Evolutionary conservation across 441 rosid species (phyloP), one percentile per base, ranked within the genome.

Genomic region (Eruca vesicaria): DNA sequence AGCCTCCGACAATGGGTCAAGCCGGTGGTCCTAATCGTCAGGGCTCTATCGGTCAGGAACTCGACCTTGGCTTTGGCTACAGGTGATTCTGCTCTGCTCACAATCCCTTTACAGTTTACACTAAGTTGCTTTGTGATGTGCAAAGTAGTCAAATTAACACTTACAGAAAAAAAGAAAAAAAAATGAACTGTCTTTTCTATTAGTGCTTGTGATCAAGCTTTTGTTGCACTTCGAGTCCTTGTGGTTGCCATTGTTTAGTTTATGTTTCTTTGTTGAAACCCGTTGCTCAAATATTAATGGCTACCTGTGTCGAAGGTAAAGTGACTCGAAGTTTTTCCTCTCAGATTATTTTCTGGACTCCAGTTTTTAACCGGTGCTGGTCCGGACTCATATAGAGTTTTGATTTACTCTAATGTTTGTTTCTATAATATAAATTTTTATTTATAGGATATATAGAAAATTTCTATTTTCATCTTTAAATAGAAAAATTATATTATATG

Each of bases 11-110:
- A 4, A 77, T 78, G 9, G 75, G 91, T 26, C 81, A 78, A 68
- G 21, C 86, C 0, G 80, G 83, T 21, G 86, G 86, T 70, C 89
- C 73, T 9, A 75, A 72, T 61, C 84, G 82, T 75, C 90, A 82
- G 55, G 93, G 96, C 23, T 78, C 85, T 57, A 71, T 81, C 15
- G 89, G 91, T 72, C 88, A 87, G 68, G 96, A 93, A 83, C 85
- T 88, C 20, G 97, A 91, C 84, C 85, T 82, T 87, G 89, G 91
- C 35, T 93, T 90, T 53, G 84, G 89, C 62, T 86, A 84, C 76
- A 86, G 97, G 21, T 75, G 45, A 63, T n/a, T 23, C 32, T 56
- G 29, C 66, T 55, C 43, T 62, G 63, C 19, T 15, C 43, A 62
- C 41, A 61, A 10, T 53, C 63, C 65, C 10, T 78, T 7, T 4